Evolutionary conservation across 2,329 filamentous ascomycete species (phyloP).

Genomic region (Trichoderma sp.): DNA sequence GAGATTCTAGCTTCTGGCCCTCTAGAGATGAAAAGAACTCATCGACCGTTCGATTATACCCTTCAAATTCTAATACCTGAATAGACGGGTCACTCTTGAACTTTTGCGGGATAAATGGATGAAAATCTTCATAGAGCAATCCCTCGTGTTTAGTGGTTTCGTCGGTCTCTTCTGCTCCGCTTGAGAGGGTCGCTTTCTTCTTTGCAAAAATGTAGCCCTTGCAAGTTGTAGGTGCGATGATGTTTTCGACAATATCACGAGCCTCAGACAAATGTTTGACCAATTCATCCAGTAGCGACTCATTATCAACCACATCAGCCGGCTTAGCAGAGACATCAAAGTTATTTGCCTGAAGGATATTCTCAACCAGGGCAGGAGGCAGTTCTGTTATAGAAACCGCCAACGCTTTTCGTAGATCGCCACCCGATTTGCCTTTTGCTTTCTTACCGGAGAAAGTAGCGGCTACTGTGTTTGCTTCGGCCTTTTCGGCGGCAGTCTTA

Average conservation of each 20-base stretch:
- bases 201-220: conserved; percentile 89
- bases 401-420: conserved; percentile 75
- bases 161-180: neutral
- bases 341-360: conserved; percentile 67
- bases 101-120: conserved; percentile 83
- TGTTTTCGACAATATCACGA: conserved; percentile 63
- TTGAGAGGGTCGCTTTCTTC: conserved; percentile 43
- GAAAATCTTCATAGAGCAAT: conserved; percentile 88
- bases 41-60: conserved; percentile 91
- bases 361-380: conserved; percentile 83
- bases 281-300: conserved; percentile 62
- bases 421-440: conserved; percentile 69
- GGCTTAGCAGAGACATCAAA: conserved; percentile 69
- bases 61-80: conserved; percentile 72
- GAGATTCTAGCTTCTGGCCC: conserved; percentile 85
- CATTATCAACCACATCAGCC: conserved; percentile 66
- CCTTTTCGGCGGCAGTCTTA: conserved; percentile 61
- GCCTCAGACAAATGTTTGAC: conserved; percentile 69
- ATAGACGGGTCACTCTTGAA: conserved; percentile 66
- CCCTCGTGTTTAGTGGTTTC: conserved; percentile 40
- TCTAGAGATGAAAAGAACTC: conserved; percentile 97
- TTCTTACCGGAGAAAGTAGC: conserved; percentile 50
- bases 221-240: conserved; percentile 63
- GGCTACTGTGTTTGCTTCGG: conserved; percentile 44
- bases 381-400: conserved; percentile 84